Percentiles rank a stretch among this genome's conserved stretches.
Conservation (phyloP, 768 basidiomycete species). For the Boletus patriciae region DNA sequence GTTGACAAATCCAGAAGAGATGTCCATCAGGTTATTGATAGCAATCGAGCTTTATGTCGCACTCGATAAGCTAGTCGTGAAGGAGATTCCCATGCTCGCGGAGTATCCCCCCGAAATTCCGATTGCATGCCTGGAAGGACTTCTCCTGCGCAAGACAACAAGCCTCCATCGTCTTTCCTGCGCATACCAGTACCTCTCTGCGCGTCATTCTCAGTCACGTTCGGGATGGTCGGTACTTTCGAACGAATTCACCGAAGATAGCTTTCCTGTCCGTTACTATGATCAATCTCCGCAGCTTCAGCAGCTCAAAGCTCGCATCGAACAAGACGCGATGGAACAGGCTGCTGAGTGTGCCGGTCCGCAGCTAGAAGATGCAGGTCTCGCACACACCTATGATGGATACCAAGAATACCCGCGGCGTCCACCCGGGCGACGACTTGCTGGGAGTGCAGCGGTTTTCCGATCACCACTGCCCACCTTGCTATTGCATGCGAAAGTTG, state of each 20-base stretch:
- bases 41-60: constrained; percentile 36
- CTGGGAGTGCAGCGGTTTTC: no score
- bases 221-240: constrained; percentile 34
- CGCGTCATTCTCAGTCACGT: constrained; percentile 25
- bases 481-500: constrained; percentile 16
- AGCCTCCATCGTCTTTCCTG: constrained; percentile 28
- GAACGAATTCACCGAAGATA: constrained; percentile 9
- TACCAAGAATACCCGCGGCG: background rate
- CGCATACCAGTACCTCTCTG: constrained; percentile 32
- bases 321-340: constrained; percentile 14
- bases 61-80: constrained; percentile 28
- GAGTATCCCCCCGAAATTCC: constrained; percentile 35
- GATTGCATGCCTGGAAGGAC: constrained; percentile 10
- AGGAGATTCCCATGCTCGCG: constrained; percentile 25
- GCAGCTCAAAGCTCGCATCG: constrained; percentile 28
- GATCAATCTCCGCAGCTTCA: constrained; percentile 22
- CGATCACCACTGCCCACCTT: constrained; percentile 45
- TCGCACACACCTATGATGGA: background rate
- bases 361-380: background rate
- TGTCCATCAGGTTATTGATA: constrained; percentile 41
- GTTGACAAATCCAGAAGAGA: constrained; percentile 33
- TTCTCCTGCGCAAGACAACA: constrained; percentile 30
- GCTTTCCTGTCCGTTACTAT: constrained; percentile 39
- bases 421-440: background rate
- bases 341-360: constrained; percentile 14